These are phyloP conservation scores for Orbilia brochopaga DNA, from an alignment of 2,329 filamentous ascomycete species.

Conservation along the genomic window DNA sequence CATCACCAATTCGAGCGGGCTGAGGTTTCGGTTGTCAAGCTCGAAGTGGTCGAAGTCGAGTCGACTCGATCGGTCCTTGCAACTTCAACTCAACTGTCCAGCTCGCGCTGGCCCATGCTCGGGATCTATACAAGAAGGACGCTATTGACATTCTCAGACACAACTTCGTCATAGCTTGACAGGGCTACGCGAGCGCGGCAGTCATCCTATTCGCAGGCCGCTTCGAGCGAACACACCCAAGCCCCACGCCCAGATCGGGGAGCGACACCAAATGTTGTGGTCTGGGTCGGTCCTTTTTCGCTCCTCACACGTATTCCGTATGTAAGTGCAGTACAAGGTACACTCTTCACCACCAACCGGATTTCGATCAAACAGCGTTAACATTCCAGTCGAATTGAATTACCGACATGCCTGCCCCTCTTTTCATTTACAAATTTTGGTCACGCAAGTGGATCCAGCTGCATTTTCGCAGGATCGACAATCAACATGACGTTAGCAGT, in stretches of 20 bases:
- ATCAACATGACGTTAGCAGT: slow-evolving; percentile 1
- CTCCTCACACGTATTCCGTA: too few relatives aligned
- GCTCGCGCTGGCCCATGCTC: slow-evolving; percentile 28
- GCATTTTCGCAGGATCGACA: background rate
- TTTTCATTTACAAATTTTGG: slow-evolving; percentile 35
- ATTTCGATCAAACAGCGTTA: slow-evolving; percentile 34
- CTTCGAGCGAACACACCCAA: slow-evolving; percentile 33
- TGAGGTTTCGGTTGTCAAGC: slow-evolving; percentile 19
- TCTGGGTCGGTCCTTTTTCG: slow-evolving; percentile 50
- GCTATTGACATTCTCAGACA: slow-evolving; percentile 49
- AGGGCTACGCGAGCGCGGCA: slow-evolving; percentile 51
- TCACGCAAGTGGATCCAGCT: too few relatives aligned
- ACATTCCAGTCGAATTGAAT: slow-evolving; percentile 27
- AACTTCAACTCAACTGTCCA: slow-evolving; percentile 11
- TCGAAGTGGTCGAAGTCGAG: slow-evolving; percentile 33
- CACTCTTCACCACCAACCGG: slow-evolving; percentile 18
- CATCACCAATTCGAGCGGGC: slow-evolving; percentile 31
- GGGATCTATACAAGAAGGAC: slow-evolving; percentile 46
- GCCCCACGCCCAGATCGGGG: slow-evolving; percentile 49
- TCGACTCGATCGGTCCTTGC: too few relatives aligned
- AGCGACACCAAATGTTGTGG: slow-evolving; percentile 32
- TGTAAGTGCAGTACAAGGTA: too few relatives aligned
- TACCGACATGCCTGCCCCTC: slow-evolving; percentile 15
- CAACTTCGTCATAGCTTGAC: slow-evolving; percentile 49
- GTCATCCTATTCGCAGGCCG: slow-evolving; percentile 49